These are phyloP conservation scores for Cercis canadensis DNA, from an alignment of 306 rosid species.

Conservation along the genomic window DNA sequence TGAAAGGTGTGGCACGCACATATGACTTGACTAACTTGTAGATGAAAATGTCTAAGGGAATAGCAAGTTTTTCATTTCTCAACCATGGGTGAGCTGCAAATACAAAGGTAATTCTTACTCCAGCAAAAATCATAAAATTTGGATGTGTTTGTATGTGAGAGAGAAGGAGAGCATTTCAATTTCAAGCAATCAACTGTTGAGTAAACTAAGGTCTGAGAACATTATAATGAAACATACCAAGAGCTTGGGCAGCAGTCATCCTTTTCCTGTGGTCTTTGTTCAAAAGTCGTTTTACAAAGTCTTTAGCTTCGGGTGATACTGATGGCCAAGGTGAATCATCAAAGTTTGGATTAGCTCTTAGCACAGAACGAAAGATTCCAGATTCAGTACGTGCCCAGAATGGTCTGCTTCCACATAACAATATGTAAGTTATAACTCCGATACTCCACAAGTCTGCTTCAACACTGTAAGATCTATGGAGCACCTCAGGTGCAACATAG, in stretches of 20 bases:
- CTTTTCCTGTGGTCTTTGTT: conserved; percentile 96
- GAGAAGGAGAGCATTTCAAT: conserved; percentile 17
- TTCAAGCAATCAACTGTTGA: conserved; percentile 26
- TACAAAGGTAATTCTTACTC: conserved; percentile 38
- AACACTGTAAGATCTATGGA: conserved; percentile 87
- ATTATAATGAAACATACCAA: conserved; percentile 57
- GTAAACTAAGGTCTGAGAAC: conserved; percentile 26
- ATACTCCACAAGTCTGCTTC: conserved; percentile 98
- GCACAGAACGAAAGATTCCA: conserved; percentile 94
- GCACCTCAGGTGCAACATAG: conserved; percentile 97
- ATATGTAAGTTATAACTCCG: conserved; percentile 91
- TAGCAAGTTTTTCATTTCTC: conserved; percentile 60
- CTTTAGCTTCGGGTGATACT: conserved; percentile 89
- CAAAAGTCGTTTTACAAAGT: conserved; percentile 89
- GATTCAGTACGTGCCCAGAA: conserved; percentile 99
- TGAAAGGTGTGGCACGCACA: conserved; percentile 79
- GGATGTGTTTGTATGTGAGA: conserved; percentile 3
- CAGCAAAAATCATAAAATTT: conserved; percentile 26
- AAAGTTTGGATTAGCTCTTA: conserved; percentile 92
- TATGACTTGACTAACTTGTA: conserved; percentile 84
- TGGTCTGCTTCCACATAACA: conserved; percentile 94
- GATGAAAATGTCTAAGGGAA: conserved; percentile 84
- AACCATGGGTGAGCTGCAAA: conserved; percentile 96
- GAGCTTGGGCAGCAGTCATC: conserved; percentile 97
- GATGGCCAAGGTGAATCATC: conserved; percentile 94